phyloP scores from a whole-genome alignment of 2,329 filamentous ascomycete genomes.

The Waltergamsia citrina region DNA sequence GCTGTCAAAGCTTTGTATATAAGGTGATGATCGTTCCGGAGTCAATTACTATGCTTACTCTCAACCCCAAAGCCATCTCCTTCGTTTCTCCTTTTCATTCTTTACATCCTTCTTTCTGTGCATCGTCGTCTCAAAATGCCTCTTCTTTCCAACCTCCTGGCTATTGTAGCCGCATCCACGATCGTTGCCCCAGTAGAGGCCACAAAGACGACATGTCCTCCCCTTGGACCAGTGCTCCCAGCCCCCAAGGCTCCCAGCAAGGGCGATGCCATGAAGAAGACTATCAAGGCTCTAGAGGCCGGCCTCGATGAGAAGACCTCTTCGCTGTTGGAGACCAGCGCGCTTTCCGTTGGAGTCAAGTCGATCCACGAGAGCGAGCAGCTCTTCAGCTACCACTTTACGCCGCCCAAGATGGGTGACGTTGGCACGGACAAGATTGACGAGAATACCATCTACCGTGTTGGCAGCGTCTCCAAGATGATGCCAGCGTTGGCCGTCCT shows the following conservation, averaged over 20 bases:
- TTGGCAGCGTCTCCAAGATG: slow-evolving; percentile 24
- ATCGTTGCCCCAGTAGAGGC: too few species aligned
- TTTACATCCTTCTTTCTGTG: too few species aligned
- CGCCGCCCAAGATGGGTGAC: slow-evolving; percentile 14
- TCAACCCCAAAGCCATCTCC: too few species aligned
- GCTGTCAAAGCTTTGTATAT: too few species aligned
- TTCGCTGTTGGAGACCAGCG: slow-evolving; percentile 14
- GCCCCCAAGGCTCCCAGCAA: slow-evolving; percentile 17
- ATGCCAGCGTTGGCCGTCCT: slow-evolving; percentile 20
- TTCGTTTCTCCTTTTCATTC: too few species aligned
- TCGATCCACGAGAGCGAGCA: slow-evolving; percentile 24
- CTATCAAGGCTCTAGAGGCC: slow-evolving; percentile 10
- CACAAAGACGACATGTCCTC: slow-evolving; percentile 20
- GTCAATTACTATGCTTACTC: too few species aligned
- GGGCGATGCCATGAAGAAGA: slow-evolving; percentile 13
- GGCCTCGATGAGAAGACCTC: slow-evolving; percentile 14
- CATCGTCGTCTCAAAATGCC: too few species aligned
- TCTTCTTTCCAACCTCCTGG: too few species aligned
- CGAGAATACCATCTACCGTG: slow-evolving; percentile 21
- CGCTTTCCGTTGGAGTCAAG: slow-evolving; percentile 24
- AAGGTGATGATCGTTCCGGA: too few species aligned
- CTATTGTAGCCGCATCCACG: too few species aligned
- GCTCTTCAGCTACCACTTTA: slow-evolving; percentile 27
- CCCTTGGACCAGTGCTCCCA: slow-evolving; percentile 24
- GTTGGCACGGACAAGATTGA: slow-evolving; percentile 15